Evolutionary conservation across 2,329 filamentous ascomycete species (phyloP).

Genomic region (Claviceps pazoutovae): DNA sequence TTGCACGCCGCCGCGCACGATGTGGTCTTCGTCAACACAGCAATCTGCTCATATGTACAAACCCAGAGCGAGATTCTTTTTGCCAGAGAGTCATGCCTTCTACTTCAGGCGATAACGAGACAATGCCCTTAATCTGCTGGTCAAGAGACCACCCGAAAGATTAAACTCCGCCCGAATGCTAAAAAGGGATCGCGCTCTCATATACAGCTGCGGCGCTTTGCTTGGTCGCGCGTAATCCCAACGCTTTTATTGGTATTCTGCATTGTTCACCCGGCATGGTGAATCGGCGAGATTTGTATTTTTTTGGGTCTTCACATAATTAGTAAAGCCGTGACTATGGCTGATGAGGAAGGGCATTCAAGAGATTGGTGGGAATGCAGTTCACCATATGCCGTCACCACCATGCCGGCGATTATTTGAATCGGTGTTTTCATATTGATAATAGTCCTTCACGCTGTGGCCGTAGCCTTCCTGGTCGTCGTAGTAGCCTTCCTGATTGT

Average conservation of each 20-base stretch:
- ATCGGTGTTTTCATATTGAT: constrained; percentile 22
- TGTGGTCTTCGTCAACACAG: not conserved
- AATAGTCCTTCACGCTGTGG: constrained; percentile 27
- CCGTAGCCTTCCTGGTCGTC: constrained; percentile 24
- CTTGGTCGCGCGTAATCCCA: not conserved
- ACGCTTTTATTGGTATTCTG: constrained; percentile 6
- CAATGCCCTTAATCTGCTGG: constrained; percentile 10
- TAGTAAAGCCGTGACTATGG: not conserved
- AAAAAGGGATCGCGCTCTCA: constrained; percentile 12
- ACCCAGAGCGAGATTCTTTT: not conserved
- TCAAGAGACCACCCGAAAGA: constrained; percentile 13
- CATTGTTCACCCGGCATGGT: constrained; percentile 1
- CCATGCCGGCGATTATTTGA: constrained; percentile 22
- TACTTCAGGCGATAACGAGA: not conserved
- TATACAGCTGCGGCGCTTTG: constrained; percentile 8
- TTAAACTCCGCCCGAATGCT: constrained; percentile 23
- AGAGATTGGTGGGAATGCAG: not conserved
- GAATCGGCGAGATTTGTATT: not conserved
- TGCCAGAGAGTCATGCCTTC: not conserved
- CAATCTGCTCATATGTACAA: not conserved
- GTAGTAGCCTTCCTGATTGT: constrained; percentile 23
- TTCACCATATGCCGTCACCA: constrained; percentile 31
- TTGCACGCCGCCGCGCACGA: not conserved
- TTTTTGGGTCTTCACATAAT: constrained; percentile 6
- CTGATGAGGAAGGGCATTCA: constrained; percentile 4